Percentiles rank a stretch among this genome's conserved stretches.
phyloP scores from a whole-genome alignment of 2,329 filamentous ascomycete genomes.

The Xylariaceae sp. region DNA sequence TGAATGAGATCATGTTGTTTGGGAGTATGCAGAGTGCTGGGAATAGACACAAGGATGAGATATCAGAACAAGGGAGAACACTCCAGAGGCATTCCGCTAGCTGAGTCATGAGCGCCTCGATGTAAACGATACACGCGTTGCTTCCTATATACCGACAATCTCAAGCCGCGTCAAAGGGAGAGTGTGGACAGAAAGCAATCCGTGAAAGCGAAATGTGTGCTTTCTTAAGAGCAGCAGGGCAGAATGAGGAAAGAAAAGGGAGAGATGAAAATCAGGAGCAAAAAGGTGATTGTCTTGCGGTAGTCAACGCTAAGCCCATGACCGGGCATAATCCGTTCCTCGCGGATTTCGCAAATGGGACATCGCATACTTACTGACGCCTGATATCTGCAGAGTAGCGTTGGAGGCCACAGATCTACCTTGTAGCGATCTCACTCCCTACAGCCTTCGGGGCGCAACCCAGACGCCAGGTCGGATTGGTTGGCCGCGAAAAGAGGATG shows the following conservation, averaged over 20 bases:
- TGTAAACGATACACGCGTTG: neutral
- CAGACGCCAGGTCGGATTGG: neutral
- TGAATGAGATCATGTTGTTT: neutral
- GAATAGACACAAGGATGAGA: neutral
- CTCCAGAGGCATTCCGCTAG: neutral
- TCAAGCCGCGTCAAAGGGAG: neutral
- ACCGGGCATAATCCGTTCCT: neutral
- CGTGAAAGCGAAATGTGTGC: neutral
- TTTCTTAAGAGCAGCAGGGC: neutral
- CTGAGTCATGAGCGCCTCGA: neutral
- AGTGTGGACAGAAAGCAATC: neutral
- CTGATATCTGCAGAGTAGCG: conserved; percentile 8
- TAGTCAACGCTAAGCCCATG: neutral
- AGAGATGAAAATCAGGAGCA: neutral
- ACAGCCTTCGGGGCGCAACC: conserved; percentile 10
- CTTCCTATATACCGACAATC: neutral
- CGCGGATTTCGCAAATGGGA: neutral
- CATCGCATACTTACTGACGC: conserved; percentile 18
- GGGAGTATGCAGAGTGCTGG: neutral
- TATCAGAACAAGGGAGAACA: neutral
- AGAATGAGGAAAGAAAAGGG: neutral
- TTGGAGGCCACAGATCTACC: conserved; percentile 4
- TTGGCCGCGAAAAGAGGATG: neutral
- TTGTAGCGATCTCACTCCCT: conserved; percentile 1
- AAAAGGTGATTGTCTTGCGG: neutral